These are phyloP conservation scores for Trifolium fragiferum DNA, from an alignment of 306 rosid genomes.

Conservation along the genomic window DNA sequence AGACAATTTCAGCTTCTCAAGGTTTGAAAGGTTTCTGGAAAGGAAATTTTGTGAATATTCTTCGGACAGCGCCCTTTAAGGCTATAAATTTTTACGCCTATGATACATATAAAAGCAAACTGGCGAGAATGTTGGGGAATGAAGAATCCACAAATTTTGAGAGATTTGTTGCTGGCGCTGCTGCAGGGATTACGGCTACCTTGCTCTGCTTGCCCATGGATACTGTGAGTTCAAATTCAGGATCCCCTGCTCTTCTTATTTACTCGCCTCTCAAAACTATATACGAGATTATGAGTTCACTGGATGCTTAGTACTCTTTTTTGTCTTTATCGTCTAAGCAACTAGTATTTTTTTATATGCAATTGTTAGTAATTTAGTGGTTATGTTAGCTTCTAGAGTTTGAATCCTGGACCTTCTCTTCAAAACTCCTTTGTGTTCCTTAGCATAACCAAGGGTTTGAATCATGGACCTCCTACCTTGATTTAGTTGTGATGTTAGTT, in stretches of 20 bases:
- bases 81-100: constrained; percentile 89
- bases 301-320: neutral
- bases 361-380: neutral
- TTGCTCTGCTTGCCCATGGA: constrained; percentile 95
- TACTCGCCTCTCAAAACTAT: neutral
- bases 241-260: constrained; percentile 1
- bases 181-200: constrained; percentile 89
- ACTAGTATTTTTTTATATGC: neutral
- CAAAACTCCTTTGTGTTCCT: neutral
- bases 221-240: constrained; percentile 61
- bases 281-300: neutral
- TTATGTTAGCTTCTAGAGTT: neutral
- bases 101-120: constrained; percentile 79
- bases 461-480: neutral
- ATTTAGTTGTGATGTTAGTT: neutral
- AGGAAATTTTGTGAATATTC: constrained; percentile 91
- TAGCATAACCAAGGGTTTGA: neutral
- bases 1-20: constrained; percentile 76
- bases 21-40: constrained; percentile 96
- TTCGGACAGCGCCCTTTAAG: constrained; percentile 94
- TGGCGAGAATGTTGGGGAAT: constrained; percentile 62
- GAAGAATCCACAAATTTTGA: constrained; percentile 78
- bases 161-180: constrained; percentile 95
- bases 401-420: neutral
- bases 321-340: neutral